These are phyloP conservation scores for Microcos paniculata DNA, from an alignment of 345 rosid species.

Conservation along the genomic window DNA sequence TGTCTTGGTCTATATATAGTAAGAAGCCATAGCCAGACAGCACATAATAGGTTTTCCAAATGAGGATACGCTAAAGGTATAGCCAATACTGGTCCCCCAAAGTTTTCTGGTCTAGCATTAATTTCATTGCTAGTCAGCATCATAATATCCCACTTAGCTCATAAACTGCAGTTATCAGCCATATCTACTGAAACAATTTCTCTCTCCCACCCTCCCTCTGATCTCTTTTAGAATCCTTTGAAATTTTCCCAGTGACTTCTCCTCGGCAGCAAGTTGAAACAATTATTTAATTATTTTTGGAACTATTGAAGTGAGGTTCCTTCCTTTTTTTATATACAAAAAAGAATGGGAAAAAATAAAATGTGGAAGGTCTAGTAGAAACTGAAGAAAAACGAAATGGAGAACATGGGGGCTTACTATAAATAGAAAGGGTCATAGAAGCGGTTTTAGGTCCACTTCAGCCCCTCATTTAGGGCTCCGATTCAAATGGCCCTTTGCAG, in stretches of 20 bases:
- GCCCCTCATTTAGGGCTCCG: not conserved
- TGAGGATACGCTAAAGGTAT: not conserved
- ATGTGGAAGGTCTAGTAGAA: not conserved
- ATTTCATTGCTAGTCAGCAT: conserved; percentile 5
- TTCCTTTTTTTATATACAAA: not conserved
- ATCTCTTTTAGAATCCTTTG: not conserved
- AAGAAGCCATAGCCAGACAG: conserved; percentile 13
- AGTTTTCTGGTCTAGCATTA: not conserved
- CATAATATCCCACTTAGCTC: conserved; percentile 17
- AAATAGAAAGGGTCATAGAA: conserved; percentile 3
- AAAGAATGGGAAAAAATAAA: not conserved
- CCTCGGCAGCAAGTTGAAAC: not conserved
- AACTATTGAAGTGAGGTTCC: not conserved
- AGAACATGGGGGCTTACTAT: conserved; percentile 11
- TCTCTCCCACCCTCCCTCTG: not conserved
- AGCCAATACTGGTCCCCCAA: conserved; percentile 15
- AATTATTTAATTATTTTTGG: not conserved
- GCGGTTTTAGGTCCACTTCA: conserved; percentile 26
- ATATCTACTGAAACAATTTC: not conserved
- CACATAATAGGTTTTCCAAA: conserved; percentile 6
- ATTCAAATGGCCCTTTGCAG: conserved; percentile 18
- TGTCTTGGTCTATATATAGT: not conserved
- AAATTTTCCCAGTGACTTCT: not conserved
- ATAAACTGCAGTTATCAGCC: not conserved
- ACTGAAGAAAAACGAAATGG: not conserved